phyloP scores from a whole-genome alignment of 2,329 filamentous ascomycete genomes.

The Xylaria sp. region DNA sequence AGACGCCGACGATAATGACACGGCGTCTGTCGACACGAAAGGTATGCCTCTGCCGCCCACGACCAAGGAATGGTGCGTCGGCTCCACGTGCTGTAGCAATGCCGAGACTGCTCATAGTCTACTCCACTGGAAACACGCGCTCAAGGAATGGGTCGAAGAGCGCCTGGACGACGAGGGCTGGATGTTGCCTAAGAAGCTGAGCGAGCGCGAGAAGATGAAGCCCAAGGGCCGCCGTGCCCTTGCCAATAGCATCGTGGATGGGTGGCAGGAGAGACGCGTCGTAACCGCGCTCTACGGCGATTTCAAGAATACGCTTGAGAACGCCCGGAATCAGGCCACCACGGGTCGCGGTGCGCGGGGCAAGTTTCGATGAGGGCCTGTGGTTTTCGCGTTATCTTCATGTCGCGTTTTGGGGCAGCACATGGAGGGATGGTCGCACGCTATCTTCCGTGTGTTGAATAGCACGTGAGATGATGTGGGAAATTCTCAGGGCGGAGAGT shows the following conservation, averaged over 20 bases:
- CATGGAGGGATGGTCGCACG: neutral
- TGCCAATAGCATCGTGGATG: conserved; percentile 71
- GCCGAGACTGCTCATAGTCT: conserved; percentile 77
- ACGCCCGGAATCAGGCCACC: conserved; percentile 61
- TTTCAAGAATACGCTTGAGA: conserved; percentile 71
- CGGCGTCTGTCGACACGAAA: conserved; percentile 53
- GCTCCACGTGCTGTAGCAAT: conserved; percentile 56
- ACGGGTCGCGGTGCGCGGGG: conserved; percentile 37
- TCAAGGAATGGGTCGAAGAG: conserved; percentile 76
- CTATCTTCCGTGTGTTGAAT: neutral
- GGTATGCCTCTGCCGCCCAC: conserved; percentile 50
- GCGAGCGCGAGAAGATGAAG: conserved; percentile 70
- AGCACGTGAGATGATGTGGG: neutral
- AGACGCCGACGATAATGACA: conserved; percentile 49
- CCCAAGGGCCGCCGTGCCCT: conserved; percentile 67
- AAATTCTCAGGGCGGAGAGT: neutral
- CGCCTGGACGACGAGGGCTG: conserved; percentile 69
- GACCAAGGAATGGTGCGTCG: conserved; percentile 55
- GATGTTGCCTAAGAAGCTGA: conserved; percentile 65
- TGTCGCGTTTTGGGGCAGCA: neutral
- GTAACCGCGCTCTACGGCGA: conserved; percentile 71
- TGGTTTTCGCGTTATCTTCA: too few relatives aligned
- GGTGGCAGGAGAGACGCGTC: conserved; percentile 69
- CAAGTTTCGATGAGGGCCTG: conserved; percentile 21
- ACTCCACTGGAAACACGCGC: conserved; percentile 78